Percentiles rank a stretch among this genome's conserved stretches.
Evolutionary conservation across 345 rosid genomes (phyloP).

Genomic region (Draba incana): DNA sequence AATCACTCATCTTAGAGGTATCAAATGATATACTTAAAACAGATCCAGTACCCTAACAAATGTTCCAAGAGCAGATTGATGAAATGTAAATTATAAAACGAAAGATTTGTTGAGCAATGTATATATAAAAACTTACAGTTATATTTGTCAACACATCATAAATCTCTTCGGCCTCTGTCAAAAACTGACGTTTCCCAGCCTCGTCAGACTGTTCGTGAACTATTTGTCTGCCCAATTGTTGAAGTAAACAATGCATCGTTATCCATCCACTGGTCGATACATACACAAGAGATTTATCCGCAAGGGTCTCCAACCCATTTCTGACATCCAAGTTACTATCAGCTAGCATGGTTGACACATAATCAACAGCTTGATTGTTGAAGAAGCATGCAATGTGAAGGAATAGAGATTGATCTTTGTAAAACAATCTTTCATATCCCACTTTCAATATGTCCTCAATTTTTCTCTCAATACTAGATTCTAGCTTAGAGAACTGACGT

Average conservation of each 20-base stretch:
- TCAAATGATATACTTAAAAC: conserved; percentile 30
- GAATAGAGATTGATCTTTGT: conserved; percentile 32
- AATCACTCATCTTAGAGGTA: background rate
- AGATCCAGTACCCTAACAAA: conserved; percentile 28
- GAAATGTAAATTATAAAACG: background rate
- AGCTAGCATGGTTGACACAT: conserved; percentile 14
- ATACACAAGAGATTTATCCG: conserved; percentile 32
- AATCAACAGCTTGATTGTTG: conserved; percentile 4
- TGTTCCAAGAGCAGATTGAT: background rate
- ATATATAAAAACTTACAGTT: conserved; percentile 5
- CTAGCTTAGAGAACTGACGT: conserved; percentile 19
- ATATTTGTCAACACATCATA: conserved; percentile 8
- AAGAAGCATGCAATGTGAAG: conserved; percentile 48
- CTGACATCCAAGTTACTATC: conserved; percentile 14
- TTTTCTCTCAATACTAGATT: conserved; percentile 30
- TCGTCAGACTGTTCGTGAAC: conserved; percentile 12
- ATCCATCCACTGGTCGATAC: background rate
- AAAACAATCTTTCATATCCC: conserved; percentile 39
- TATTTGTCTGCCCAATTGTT: conserved; percentile 34
- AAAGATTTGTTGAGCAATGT: background rate
- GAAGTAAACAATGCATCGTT: conserved; percentile 31
- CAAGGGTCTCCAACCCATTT: conserved; percentile 28
- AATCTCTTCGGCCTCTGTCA: conserved; percentile 28
- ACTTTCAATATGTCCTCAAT: conserved; percentile 25
- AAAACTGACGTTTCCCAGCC: conserved; percentile 27